Evolutionary conservation across 768 basidiomycete genomes (phyloP).

Genomic region (Boletus eberwhitei): DNA sequence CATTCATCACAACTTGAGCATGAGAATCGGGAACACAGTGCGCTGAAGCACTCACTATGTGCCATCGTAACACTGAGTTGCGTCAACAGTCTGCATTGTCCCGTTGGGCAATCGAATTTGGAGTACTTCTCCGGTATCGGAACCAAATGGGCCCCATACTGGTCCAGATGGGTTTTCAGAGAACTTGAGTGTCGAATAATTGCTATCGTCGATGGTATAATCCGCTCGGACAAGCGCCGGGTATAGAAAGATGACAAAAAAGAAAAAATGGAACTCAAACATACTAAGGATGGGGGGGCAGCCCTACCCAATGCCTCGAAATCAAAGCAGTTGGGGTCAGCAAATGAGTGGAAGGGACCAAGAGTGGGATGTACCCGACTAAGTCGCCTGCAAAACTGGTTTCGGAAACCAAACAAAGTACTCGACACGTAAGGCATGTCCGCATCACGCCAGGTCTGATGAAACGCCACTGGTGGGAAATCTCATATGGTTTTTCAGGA

Average conservation of each 20-base stretch:
- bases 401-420: not conserved
- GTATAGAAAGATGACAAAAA: conserved; percentile 1
- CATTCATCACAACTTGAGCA: conserved; percentile 1
- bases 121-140: conserved; percentile 20
- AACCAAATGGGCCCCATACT: conserved; percentile 26
- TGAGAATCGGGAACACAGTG: not conserved
- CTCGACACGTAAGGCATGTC: too few species aligned
- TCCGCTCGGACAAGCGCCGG: conserved; percentile 16
- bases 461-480: not conserved
- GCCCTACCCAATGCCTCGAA: not conserved
- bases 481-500: not conserved
- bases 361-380: not conserved
- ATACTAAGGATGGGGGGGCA: conserved; percentile 3
- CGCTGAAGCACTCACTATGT: conserved; percentile 22
- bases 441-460: not conserved
- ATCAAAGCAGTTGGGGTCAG: not conserved
- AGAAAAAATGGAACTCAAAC: not conserved
- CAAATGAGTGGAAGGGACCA: conserved; percentile 9
- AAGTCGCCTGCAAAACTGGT: not conserved
- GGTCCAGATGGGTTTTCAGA: conserved; percentile 29
- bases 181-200: conserved; percentile 24
- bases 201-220: conserved; percentile 27
- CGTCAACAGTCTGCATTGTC: conserved; percentile 22
- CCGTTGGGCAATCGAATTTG: conserved; percentile 24
- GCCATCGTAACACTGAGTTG: conserved; percentile 22